phyloP scores from a whole-genome alignment of 257 asterid genomes.

The Fraxinus americana region DNA sequence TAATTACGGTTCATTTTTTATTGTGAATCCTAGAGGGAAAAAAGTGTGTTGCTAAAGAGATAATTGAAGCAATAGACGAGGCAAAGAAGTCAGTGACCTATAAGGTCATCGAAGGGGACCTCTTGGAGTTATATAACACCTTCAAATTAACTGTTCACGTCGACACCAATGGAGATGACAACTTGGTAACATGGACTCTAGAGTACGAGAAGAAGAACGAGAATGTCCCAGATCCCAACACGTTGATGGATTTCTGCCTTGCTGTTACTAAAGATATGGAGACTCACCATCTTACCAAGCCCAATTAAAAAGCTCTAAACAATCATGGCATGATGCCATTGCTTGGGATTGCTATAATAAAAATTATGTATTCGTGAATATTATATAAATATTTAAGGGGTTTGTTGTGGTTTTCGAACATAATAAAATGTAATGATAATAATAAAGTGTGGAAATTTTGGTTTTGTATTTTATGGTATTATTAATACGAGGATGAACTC shows the following conservation, averaged over 20 bases:
- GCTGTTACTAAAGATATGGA: constrained; percentile 33
- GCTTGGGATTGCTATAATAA: not conserved
- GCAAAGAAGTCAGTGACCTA: constrained; percentile 39
- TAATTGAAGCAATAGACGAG: constrained; percentile 42
- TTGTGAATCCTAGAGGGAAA: constrained; percentile 33
- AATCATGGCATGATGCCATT: not conserved
- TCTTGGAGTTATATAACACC: constrained; percentile 40
- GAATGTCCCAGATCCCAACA: constrained; percentile 17
- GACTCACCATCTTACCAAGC: constrained; percentile 28
- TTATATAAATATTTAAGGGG: not conserved
- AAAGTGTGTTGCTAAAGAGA: constrained; percentile 34
- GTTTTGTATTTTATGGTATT: not conserved
- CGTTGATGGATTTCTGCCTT: constrained; percentile 17
- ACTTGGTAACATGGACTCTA: constrained; percentile 19
- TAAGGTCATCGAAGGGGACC: constrained; percentile 48
- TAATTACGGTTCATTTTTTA: not conserved
- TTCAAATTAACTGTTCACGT: constrained; percentile 28
- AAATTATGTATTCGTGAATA: not conserved
- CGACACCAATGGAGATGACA: constrained; percentile 25
- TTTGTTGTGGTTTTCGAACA: not conserved
- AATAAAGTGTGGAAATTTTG: not conserved
- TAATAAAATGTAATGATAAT: not conserved
- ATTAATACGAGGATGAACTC: too few species aligned
- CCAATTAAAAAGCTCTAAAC: not conserved
- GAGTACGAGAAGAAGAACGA: constrained; percentile 27